phyloP scores from a whole-genome alignment of 495 filamentous ascomycete genomes.

The Penicillium goetzii region DNA sequence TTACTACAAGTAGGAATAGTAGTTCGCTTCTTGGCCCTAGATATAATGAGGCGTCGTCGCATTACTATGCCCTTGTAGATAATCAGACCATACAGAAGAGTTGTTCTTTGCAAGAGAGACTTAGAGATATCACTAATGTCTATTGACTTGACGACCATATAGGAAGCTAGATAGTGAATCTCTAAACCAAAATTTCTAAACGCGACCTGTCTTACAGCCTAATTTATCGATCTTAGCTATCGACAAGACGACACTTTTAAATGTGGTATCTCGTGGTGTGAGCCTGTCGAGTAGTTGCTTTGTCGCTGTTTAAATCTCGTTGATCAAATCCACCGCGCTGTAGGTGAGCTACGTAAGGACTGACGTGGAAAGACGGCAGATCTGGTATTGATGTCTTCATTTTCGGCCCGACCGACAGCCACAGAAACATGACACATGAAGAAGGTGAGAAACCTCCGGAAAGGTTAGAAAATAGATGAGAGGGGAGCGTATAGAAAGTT shows the following conservation, averaged over 20 bases:
- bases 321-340: neutral
- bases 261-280: neutral
- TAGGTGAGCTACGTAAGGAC: neutral
- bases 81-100: neutral
- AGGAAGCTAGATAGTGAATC: neutral
- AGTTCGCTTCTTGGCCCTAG: constrained; percentile 18
- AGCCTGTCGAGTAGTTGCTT: neutral
- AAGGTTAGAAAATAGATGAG: too few relatives aligned
- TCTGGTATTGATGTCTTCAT: constrained; percentile 1
- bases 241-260: neutral
- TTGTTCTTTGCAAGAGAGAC: neutral
- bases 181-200: neutral
- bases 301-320: neutral
- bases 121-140: neutral
- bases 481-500: too few relatives aligned
- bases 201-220: neutral
- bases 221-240: neutral
- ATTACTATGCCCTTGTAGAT: constrained; percentile 11
- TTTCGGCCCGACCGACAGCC: neutral
- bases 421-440: too few relatives aligned
- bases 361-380: neutral
- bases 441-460: too few relatives aligned
- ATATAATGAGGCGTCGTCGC: constrained; percentile 17
- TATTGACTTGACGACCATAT: neutral
- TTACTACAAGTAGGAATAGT: constrained; percentile 21